Conservation (phyloP, 768 basidiomycete genomes). For the Rhodotorula toruloides region DNA sequence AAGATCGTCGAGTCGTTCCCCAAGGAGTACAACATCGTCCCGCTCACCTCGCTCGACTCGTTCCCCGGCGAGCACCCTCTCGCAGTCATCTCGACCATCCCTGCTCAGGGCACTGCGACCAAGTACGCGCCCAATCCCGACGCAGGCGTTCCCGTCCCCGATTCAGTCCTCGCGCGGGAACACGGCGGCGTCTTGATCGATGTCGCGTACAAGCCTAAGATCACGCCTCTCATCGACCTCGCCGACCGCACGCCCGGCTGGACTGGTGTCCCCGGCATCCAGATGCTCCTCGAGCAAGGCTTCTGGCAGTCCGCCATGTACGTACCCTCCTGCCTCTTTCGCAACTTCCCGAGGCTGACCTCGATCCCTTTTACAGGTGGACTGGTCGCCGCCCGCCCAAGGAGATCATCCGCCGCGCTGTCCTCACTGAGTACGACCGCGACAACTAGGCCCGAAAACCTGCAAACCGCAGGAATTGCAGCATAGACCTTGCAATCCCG, state of each 20-base stretch:
- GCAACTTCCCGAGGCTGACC: background rate
- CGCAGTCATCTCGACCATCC: constrained; percentile 84
- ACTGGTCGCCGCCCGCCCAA: constrained; percentile 39
- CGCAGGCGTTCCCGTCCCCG: constrained; percentile 54
- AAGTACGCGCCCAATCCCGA: constrained; percentile 41
- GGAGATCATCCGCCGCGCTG: constrained; percentile 28
- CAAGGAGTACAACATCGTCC: constrained; percentile 56
- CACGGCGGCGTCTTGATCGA: constrained; percentile 77
- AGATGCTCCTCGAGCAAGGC: constrained; percentile 82
- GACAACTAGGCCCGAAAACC: no score
- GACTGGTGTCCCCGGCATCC: constrained; percentile 69
- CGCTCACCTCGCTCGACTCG: constrained; percentile 56
- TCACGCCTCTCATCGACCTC: constrained; percentile 70
- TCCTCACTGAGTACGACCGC: constrained; percentile 37
- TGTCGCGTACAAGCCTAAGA: constrained; percentile 73
- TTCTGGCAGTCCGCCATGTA: constrained; percentile 62
- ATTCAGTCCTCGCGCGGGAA: constrained; percentile 55
- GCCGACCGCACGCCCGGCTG: constrained; percentile 58
- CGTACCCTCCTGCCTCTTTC: background rate
- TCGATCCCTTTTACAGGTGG: constrained; percentile 27
- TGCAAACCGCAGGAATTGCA: no score
- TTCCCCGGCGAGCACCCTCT: constrained; percentile 52
- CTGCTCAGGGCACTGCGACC: constrained; percentile 59
- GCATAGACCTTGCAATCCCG: no score
- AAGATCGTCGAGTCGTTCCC: constrained; percentile 66